Base-by-base conservation (phyloP, 371 early-diverging fungal species). In the Actinomucor elegans region DNA sequence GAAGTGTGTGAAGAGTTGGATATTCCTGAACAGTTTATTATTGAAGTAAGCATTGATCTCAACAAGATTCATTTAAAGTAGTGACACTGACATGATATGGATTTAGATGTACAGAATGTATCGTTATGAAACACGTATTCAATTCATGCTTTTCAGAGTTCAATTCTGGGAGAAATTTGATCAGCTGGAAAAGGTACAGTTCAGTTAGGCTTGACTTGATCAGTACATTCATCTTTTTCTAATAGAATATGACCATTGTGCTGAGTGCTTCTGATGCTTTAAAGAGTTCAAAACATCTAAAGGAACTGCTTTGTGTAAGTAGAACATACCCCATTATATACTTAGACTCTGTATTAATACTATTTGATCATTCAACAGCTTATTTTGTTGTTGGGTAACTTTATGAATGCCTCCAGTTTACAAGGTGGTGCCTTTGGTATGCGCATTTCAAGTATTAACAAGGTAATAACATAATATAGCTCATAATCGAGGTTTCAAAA, bases 391-490 rank as follows among this genome's bases (percentile, higher is more conserved):
- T 36, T 83, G 6, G 83, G 83, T 20, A 83, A 83, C 56, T 83
- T 64, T 45, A 80, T 83, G 84, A 83, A 83, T 48, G 75, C 69
- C 2, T 58, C 68, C 14, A 73, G 69, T 43, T 53, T 73, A 41
- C 75, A 76, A 47, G 83, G 84, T 11, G 76, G 77, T 34, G 83
- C 83, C 0, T 82, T 61, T 61, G 83, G 83, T 38, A 67, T 83
- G 51, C 47, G 63, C 15, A 60, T 83, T 8, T 50, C 72, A 4
- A 74, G 75, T 49, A 55, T 83, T 34, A 66, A 57, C 21, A 83
- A 75, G 61, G 71, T 79, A 59, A 44, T 23, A 45, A 40, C 61
- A 4, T 5, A 29, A 14, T 17, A 38, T 2, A 27, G n/a, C n/a
- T n/a, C n/a, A n/a, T n/a, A n/a, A n/a, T n/a, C n/a, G n/a, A n/a